These are phyloP conservation scores for Cystofilobasidium bisporidii DNA, from an alignment of 768 basidiomycete genomes.

Conservation along the genomic window DNA sequence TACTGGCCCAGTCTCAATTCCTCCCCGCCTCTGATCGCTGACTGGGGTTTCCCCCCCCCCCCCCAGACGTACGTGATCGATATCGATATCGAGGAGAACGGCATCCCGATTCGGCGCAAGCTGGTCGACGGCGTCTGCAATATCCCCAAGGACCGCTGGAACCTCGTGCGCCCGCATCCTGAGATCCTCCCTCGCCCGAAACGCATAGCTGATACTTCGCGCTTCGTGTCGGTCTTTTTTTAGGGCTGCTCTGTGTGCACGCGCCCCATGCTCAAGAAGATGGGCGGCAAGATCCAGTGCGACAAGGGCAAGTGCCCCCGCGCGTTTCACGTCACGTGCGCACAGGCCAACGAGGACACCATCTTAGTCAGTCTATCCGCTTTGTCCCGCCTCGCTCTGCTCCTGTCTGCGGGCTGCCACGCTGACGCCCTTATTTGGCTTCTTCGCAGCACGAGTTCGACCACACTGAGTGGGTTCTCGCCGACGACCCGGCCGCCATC, in stretches of 20 bases:
- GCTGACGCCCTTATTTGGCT: no score
- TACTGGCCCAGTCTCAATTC: neutral
- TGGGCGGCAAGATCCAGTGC: slow-evolving; percentile 58
- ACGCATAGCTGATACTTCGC: slow-evolving; percentile 12
- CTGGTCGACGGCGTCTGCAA: slow-evolving; percentile 78
- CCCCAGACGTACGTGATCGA: slow-evolving; percentile 21
- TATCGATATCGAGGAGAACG: slow-evolving; percentile 4
- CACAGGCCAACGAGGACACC: slow-evolving; percentile 48
- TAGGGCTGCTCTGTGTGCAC: slow-evolving; percentile 86
- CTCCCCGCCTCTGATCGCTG: neutral
- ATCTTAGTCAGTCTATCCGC: slow-evolving; percentile 8
- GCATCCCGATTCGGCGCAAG: slow-evolving; percentile 32
- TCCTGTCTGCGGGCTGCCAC: no score
- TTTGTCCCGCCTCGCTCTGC: no score
- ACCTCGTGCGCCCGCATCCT: slow-evolving; percentile 59
- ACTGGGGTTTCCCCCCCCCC: neutral
- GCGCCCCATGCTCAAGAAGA: slow-evolving; percentile 45
- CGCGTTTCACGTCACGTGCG: slow-evolving; percentile 89
- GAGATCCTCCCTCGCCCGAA: slow-evolving; percentile 3
- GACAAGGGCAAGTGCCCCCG: slow-evolving; percentile 50
- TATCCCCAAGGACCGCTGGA: slow-evolving; percentile 88
- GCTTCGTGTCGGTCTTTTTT: neutral
- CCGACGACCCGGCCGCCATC: neutral
- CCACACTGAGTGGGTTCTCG: neutral
- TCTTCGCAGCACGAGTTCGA: slow-evolving; percentile 9